These are phyloP conservation scores for Streptanthus diversifolius DNA, from an alignment of 345 rosid genomes.

Conservation along the genomic window DNA sequence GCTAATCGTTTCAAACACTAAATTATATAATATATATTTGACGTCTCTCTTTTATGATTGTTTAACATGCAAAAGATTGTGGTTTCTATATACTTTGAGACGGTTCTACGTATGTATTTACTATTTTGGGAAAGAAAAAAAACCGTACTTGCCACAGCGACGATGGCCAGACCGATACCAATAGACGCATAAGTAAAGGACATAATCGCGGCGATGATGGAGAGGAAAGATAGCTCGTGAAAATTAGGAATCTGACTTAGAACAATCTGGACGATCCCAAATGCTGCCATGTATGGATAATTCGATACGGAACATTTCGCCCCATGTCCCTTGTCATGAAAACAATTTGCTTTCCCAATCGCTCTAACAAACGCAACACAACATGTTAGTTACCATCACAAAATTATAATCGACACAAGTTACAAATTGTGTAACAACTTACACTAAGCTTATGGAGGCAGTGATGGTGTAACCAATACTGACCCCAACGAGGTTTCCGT, in stretches of 20 bases:
- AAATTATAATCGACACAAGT: not conserved
- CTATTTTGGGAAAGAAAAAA: no score
- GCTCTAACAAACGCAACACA: conserved; percentile 49
- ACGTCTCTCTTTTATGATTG: not conserved
- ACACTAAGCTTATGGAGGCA: conserved; percentile 92
- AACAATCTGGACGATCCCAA: conserved; percentile 56
- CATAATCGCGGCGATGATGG: conserved; percentile 79
- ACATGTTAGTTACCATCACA: not conserved
- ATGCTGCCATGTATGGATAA: conserved; percentile 60
- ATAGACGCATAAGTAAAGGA: conserved; percentile 77
- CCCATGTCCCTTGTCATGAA: conserved; percentile 55
- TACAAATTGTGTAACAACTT: conserved; percentile 31
- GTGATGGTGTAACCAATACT: conserved; percentile 85
- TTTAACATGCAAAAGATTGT: not conserved
- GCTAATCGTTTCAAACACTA: not conserved
- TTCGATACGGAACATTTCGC: conserved; percentile 49
- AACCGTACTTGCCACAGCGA: conserved; percentile 36
- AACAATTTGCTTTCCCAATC: conserved; percentile 62
- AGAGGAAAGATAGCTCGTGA: conserved; percentile 80
- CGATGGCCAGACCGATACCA: conserved; percentile 76
- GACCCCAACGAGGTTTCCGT: conserved; percentile 61
- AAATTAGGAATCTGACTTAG: conserved; percentile 85
- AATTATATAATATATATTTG: not conserved
- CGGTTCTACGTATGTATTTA: not conserved
- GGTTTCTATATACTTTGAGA: not conserved